Percentiles rank a stretch among this genome's conserved stretches.
Evolutionary conservation across 192 early-diverging fungal genomes (phyloP).

Genomic region (Dissophora globulifera): DNA sequence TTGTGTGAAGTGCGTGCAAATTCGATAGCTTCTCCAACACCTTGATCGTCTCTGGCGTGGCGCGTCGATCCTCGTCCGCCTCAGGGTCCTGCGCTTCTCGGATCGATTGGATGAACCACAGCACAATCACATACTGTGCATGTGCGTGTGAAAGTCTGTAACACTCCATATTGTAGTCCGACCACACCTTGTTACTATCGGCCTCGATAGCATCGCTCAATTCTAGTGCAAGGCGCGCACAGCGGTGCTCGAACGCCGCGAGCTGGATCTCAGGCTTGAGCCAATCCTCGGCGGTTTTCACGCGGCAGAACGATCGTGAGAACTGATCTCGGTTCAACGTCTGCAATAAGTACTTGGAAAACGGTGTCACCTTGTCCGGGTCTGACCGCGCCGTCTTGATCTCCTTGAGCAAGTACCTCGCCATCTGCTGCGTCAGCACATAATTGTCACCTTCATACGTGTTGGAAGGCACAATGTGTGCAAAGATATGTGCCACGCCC

Average conservation of each 20-base stretch:
- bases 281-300: slow-evolving; percentile 51
- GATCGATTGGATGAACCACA: slow-evolving; percentile 59
- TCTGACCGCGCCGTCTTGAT: slow-evolving; percentile 34
- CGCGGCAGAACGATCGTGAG: slow-evolving; percentile 21
- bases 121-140: slow-evolving; percentile 61
- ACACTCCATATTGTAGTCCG: slow-evolving; percentile 59
- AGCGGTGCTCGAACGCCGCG: slow-evolving; percentile 62
- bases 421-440: slow-evolving; percentile 86
- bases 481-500: slow-evolving; percentile 73
- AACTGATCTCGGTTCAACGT: slow-evolving; percentile 11
- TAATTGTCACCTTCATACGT: slow-evolving; percentile 90
- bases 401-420: slow-evolving; percentile 74
- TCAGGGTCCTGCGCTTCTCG: slow-evolving; percentile 29
- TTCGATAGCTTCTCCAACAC: slow-evolving; percentile 42
- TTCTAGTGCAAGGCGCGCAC: slow-evolving; percentile 55
- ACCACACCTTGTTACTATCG: slow-evolving; percentile 32
- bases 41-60: slow-evolving; percentile 19
- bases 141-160: slow-evolving; percentile 62
- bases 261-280: slow-evolving; percentile 51
- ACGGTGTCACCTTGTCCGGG: slow-evolving; percentile 42
- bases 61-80: slow-evolving; percentile 15
- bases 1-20: slow-evolving; percentile 51
- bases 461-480: slow-evolving; percentile 74
- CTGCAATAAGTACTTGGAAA: slow-evolving; percentile 36
- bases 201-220: slow-evolving; percentile 52